These are phyloP conservation scores for Pyronema domesticum DNA, from an alignment of 495 filamentous ascomycete species.

Conservation along the genomic window DNA sequence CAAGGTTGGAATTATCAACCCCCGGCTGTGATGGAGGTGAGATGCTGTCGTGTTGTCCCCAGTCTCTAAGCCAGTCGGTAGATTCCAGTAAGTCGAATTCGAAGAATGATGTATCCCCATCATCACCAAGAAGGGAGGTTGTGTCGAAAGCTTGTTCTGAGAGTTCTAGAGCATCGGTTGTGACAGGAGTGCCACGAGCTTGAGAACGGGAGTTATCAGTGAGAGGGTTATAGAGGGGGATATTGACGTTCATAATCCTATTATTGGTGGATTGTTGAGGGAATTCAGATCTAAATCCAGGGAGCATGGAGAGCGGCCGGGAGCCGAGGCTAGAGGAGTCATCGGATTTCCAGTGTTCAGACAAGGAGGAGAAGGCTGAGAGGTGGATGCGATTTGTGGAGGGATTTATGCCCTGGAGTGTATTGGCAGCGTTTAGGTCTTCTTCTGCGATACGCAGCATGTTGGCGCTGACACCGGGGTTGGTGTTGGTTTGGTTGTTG, in stretches of 20 bases:
- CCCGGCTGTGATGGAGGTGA: slow-evolving; percentile 1
- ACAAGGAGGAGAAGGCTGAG: background rate
- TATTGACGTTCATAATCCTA: too few relatives aligned
- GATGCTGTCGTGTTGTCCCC: slow-evolving; percentile 13
- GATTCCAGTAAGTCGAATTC: slow-evolving; percentile 22
- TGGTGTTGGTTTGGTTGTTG: background rate
- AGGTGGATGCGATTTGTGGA: background rate
- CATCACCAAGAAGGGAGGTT: background rate
- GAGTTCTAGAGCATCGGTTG: background rate
- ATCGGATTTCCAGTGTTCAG: background rate
- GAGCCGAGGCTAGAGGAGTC: background rate
- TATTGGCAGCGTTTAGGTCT: slow-evolving; percentile 10
- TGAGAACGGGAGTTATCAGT: background rate
- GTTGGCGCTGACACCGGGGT: background rate
- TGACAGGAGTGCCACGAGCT: background rate
- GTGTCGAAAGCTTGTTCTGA: background rate
- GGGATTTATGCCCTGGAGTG: slow-evolving; percentile 17
- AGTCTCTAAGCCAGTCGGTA: slow-evolving; percentile 24
- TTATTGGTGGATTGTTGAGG: too few relatives aligned
- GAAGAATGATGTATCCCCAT: slow-evolving; percentile 21
- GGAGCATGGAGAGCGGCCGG: background rate
- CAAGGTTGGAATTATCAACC: background rate
- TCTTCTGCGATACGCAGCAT: slow-evolving; percentile 8
- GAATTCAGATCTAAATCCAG: background rate
- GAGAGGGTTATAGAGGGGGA: too few relatives aligned